These are phyloP conservation scores for Chaetomiaceae sp. DNA, from an alignment of 2,329 filamentous ascomycete species.

Conservation along the genomic window DNA sequence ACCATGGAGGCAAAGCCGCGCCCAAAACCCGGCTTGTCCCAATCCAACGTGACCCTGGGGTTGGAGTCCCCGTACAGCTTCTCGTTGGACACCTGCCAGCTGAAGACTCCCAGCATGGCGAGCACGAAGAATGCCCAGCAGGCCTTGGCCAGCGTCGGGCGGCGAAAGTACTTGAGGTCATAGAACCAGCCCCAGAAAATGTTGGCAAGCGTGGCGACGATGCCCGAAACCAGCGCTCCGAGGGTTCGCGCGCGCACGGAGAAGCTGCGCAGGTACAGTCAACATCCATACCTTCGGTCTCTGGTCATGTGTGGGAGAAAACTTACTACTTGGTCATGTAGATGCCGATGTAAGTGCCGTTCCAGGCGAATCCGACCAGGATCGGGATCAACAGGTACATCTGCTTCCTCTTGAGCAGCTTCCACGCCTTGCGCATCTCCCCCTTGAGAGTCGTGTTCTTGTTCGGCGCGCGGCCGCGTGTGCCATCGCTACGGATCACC, in stretches of 20 bases:
- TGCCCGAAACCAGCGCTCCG: constrained; percentile 40
- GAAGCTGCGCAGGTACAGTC: constrained; percentile 29
- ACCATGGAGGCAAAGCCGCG: constrained; percentile 45
- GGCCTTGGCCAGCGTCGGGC: constrained; percentile 38
- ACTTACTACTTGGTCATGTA: constrained; percentile 44
- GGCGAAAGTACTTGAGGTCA: constrained; percentile 38
- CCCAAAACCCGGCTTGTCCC: constrained; percentile 40
- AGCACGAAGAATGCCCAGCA: constrained; percentile 39
- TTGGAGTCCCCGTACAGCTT: constrained; percentile 38
- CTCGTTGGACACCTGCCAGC: constrained; percentile 46
- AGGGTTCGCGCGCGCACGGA: constrained; percentile 45
- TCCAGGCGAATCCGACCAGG: constrained; percentile 47
- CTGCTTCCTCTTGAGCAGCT: constrained; percentile 38
- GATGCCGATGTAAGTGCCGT: constrained; percentile 46
- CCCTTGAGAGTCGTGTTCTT: constrained; percentile 36
- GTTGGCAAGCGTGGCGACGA: constrained; percentile 42
- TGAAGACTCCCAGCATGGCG: constrained; percentile 40
- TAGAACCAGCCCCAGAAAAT: constrained; percentile 47
- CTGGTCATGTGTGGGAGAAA: no score
- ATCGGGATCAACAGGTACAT: constrained; percentile 47
- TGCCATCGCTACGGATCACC: constrained; percentile 37
- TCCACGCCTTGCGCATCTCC: constrained; percentile 35
- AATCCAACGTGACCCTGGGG: constrained; percentile 40
- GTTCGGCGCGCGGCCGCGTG: constrained; percentile 28
- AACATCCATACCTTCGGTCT: not conserved